A percentile compares a stretch with the other conserved stretches of the same genome.
phyloP scores from a whole-genome alignment of 495 filamentous ascomycete genomes.

The Cenococcum geophilum region DNA sequence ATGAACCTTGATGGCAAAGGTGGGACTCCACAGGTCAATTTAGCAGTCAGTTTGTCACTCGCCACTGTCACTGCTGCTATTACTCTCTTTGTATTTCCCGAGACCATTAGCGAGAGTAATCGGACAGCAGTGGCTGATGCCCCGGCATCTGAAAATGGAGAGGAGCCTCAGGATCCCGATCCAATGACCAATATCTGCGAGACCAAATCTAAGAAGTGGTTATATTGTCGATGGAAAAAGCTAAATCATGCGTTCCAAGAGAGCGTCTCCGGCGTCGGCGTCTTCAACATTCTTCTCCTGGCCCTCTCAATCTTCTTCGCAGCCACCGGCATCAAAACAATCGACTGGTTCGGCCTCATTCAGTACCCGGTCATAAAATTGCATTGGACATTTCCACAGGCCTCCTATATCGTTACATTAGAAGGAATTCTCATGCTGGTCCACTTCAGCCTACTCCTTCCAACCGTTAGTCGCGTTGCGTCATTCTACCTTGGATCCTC shows the following conservation, averaged over 20 bases:
- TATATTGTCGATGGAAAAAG: not conserved
- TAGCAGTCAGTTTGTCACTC: not conserved
- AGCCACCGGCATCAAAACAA: slow-evolving; percentile 54
- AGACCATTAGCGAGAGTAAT: not conserved
- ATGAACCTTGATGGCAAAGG: slow-evolving; percentile 2
- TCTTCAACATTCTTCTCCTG: slow-evolving; percentile 48
- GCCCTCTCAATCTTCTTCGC: slow-evolving; percentile 55
- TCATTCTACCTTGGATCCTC: not conserved
- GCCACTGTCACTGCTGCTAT: not conserved
- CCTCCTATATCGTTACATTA: not conserved
- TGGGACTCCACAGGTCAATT: slow-evolving; percentile 1
- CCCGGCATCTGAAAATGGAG: not conserved
- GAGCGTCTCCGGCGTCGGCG: slow-evolving; percentile 57
- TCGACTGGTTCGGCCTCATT: slow-evolving; percentile 2
- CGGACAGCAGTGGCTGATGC: not conserved
- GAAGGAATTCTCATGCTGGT: slow-evolving; percentile 3
- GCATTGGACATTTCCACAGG: slow-evolving; percentile 5
- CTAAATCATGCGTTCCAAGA: not conserved
- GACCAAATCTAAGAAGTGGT: too few relatives aligned
- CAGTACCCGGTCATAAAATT: slow-evolving; percentile 10
- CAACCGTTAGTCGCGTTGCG: not conserved
- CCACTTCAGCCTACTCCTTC: slow-evolving; percentile 1
- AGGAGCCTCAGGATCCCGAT: not conserved
- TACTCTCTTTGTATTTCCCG: not conserved
- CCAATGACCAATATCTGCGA: too few relatives aligned